Evolutionary conservation across 345 rosid genomes (phyloP).

Genomic region (thale cress (Arabidopsis thaliana)): DNA sequence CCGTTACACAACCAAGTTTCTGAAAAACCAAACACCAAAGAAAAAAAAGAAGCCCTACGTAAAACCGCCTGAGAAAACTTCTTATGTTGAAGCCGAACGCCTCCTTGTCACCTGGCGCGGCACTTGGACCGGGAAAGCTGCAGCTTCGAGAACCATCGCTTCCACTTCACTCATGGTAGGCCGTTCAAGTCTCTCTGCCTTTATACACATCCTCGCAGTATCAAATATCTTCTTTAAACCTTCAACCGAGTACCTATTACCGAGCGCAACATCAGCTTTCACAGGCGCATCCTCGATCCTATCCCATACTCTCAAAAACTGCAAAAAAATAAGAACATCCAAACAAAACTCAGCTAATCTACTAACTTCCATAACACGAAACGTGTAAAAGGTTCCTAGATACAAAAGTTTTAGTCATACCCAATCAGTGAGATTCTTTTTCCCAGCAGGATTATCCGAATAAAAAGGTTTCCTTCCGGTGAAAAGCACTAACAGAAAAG

Average conservation of each 20-base stretch:
- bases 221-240: not conserved
- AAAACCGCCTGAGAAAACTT: not conserved
- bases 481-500: slow-evolving; percentile 68
- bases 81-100: not conserved
- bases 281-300: not conserved
- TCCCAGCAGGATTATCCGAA: slow-evolving; percentile 38
- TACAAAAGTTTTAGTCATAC: slow-evolving; percentile 10
- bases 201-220: slow-evolving; percentile 21
- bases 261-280: slow-evolving; percentile 1
- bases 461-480: slow-evolving; percentile 70
- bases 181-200: not conserved
- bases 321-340: not conserved
- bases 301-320: not conserved
- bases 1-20: not conserved
- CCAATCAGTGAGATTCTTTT: slow-evolving; percentile 4
- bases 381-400: not conserved
- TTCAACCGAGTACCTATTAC: not conserved
- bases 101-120: not conserved
- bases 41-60: not conserved
- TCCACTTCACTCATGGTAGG: not conserved
- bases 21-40: not conserved
- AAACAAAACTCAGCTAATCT: not conserved
- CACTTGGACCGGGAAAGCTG: not conserved
- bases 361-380: slow-evolving; percentile 19
- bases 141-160: not conserved